phyloP scores from a whole-genome alignment of 305 asterid species.

The Fraxinus albicans region DNA sequence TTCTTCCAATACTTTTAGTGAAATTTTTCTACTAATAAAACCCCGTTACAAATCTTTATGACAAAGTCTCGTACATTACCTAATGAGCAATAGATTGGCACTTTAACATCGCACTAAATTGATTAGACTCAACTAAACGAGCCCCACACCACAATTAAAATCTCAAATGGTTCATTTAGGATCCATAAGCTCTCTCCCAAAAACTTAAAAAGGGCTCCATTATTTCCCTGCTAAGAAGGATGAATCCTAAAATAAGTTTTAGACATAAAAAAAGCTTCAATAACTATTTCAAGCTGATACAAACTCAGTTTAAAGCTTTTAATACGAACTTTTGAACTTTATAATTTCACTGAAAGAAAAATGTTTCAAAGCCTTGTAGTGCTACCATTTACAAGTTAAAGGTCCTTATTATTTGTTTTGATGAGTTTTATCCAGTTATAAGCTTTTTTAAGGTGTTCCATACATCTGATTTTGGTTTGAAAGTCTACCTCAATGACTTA shows the following conservation, averaged over 20 bases:
- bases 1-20: no score
- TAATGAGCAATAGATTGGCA: no score
- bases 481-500: background rate
- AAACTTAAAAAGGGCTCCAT: background rate
- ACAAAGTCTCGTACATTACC: no score
- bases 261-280: background rate
- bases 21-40: no score
- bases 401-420: background rate
- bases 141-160: background rate
- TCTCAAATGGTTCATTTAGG: background rate
- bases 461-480: background rate
- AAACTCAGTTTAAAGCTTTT: background rate
- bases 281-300: background rate
- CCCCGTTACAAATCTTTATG: no score
- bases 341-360: background rate
- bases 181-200: slow-evolving; percentile 4
- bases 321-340: background rate
- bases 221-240: background rate
- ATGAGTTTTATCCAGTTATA: background rate
- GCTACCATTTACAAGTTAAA: background rate
- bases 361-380: background rate
- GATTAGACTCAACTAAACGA: slow-evolving; percentile 6
- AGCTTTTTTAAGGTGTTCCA: background rate
- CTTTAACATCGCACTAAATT: background rate
- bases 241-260: background rate